These are phyloP conservation scores for Xylariomycetidae sp. DNA, from an alignment of 2,329 filamentous ascomycete species.

Conservation along the genomic window DNA sequence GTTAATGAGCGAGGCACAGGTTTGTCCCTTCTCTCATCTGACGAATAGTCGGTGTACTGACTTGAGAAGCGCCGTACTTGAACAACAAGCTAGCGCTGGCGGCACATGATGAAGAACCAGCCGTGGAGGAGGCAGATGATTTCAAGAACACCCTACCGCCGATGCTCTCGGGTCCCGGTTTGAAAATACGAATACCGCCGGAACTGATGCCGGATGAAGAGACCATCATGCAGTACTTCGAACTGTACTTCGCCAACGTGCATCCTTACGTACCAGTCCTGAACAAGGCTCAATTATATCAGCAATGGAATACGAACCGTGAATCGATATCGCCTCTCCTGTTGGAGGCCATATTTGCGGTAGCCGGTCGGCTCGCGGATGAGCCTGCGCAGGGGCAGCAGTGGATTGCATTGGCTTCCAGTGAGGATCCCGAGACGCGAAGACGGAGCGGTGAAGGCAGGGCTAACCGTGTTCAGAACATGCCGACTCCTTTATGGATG, in stretches of 20 bases:
- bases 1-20: slow-evolving; percentile 84
- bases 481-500: slow-evolving; percentile 88
- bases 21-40: slow-evolving; percentile 36
- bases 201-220: slow-evolving; percentile 90
- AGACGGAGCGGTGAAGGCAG: too few relatives aligned
- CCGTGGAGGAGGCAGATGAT: slow-evolving; percentile 68
- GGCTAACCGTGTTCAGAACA: slow-evolving; percentile 57
- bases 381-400: slow-evolving; percentile 81
- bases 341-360: slow-evolving; percentile 86
- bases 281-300: slow-evolving; percentile 76
- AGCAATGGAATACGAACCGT: slow-evolving; percentile 81
- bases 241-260: slow-evolving; percentile 84
- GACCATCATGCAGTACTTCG: slow-evolving; percentile 77
- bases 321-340: slow-evolving; percentile 85
- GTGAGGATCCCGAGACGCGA: too few relatives aligned
- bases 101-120: slow-evolving; percentile 55
- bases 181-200: slow-evolving; percentile 80
- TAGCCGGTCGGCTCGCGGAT: slow-evolving; percentile 77
- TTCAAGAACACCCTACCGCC: slow-evolving; percentile 67
- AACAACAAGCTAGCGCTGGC: slow-evolving; percentile 49
- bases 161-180: slow-evolving; percentile 62
- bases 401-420: slow-evolving; percentile 86
- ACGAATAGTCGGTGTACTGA: slow-evolving; percentile 1
- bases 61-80: slow-evolving; percentile 70
- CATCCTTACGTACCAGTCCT: slow-evolving; percentile 91